Base-by-base conservation (phyloP, 2,329 filamentous ascomycete genomes). In the Bertia moriformis region DNA sequence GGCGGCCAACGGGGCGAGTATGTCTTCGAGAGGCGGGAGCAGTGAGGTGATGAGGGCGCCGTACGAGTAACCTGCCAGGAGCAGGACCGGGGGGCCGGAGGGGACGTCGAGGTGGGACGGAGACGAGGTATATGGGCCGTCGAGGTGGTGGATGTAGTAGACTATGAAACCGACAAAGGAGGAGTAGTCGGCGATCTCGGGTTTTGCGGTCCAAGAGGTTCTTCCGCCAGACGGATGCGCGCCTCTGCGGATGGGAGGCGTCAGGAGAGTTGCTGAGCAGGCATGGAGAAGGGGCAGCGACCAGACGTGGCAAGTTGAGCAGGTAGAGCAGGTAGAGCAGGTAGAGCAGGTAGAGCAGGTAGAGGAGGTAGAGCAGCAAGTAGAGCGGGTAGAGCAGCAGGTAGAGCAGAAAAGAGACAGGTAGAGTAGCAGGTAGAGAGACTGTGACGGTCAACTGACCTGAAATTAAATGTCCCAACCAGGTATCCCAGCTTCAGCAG, bases 401-500 rank as follows among this genome's bases (percentile, higher is more conserved):
- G n/a, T n/a, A 7, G 22, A 27, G 22, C 7, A 7, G 22, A 27
- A 27, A 27, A 27, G 22, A n/a, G 22, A 10, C n/a, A 10, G n/a
- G n/a, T n/a, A n/a, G n/a, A n/a, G n/a, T n/a, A n/a, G n/a, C n/a
- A n/a, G n/a, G n/a, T n/a, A n/a, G n/a, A n/a, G n/a, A n/a, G n/a
- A n/a, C n/a, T n/a, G 19, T 20, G 14, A 5, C 22, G 30, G 37
- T 27, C 18, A 15, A 45, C 58, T 39, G 62, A 88, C 83, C 88
- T 73, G 55, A 96, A 95, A 52, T 96, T 95, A 58, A 96, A 95
- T 0, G 86, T 93, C 4, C 71, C 79, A 2, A 95, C 81, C 2
- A 93, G 55, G 50, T 75, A 93, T 2, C 83, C 84, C 39, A 67
- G 61, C 4, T 68, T 63, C 14, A 93, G 56, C 37, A 93, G 63